These are phyloP conservation scores for Carex myosuroides DNA, from an alignment of 176 grass and related monocot species.

Conservation along the genomic window DNA sequence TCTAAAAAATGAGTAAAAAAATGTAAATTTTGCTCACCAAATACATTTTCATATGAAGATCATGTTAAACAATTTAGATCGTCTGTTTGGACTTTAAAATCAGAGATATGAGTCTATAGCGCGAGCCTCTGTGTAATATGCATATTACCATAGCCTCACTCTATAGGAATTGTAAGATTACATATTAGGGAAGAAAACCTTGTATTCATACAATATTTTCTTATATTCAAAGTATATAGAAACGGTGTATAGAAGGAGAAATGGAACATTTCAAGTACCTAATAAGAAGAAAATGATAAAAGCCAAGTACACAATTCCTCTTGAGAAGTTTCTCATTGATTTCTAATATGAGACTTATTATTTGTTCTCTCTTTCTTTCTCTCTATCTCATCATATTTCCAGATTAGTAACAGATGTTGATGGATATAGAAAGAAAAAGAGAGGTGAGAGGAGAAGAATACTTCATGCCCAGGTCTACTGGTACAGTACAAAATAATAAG, in stretches of 20 bases:
- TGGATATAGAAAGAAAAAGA: not conserved
- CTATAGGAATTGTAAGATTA: not conserved
- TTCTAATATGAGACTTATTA: not conserved
- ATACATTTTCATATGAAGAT: too few species aligned
- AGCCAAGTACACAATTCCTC: conserved; percentile 7
- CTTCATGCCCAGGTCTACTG: conserved; percentile 21
- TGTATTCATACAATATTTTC: not conserved
- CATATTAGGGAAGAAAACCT: not conserved
- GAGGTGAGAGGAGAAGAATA: conserved; percentile 23
- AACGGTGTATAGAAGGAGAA: not conserved
- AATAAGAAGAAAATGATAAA: conserved; percentile 31
- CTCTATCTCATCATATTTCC: not conserved
- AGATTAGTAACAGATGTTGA: not conserved
- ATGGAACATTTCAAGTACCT: conserved; percentile 29
- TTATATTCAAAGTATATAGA: not conserved
- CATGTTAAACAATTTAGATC: too few species aligned
- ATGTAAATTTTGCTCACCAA: too few species aligned
- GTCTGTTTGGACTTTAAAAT: too few species aligned
- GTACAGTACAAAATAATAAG: not conserved
- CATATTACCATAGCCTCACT: too few species aligned
- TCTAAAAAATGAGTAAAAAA: too few species aligned
- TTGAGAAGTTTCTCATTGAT: conserved; percentile 17
- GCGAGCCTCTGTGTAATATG: too few species aligned
- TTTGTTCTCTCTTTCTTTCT: not conserved
- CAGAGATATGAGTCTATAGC: too few species aligned